Percentiles rank a stretch among this genome's conserved stretches.
These are phyloP conservation scores for Lactifluus piperatus DNA, from an alignment of 768 basidiomycete genomes.

Conservation along the genomic window DNA sequence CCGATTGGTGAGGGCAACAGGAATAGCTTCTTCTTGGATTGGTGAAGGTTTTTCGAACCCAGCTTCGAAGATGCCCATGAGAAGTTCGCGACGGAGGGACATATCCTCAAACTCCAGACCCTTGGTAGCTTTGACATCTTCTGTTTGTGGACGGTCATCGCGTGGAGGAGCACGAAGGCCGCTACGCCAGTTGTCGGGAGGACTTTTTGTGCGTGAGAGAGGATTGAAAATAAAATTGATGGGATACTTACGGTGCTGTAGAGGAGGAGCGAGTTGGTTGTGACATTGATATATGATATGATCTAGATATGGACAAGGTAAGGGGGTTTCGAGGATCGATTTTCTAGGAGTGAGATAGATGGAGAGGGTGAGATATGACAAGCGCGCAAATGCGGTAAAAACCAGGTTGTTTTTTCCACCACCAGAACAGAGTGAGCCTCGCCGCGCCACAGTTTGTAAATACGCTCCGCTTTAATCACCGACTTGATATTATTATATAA, in stretches of 20 bases:
- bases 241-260: slow-evolving; percentile 18
- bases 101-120: slow-evolving; percentile 96
- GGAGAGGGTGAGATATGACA: not conserved
- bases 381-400: too few species aligned
- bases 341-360: not conserved
- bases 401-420: too few species aligned
- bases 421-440: not conserved
- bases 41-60: slow-evolving; percentile 95
- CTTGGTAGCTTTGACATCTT: slow-evolving; percentile 91
- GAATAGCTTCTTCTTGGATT: slow-evolving; percentile 99
- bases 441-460: not conserved
- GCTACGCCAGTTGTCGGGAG: slow-evolving; percentile 51
- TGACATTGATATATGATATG: slow-evolving; percentile 17
- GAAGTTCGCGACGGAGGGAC: slow-evolving; percentile 83
- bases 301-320: not conserved
- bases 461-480: slow-evolving; percentile 23
- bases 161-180: slow-evolving; percentile 80
- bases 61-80: slow-evolving; percentile 99
- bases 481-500: too few species aligned
- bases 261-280: slow-evolving; percentile 21
- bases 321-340: not conserved
- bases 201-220: not conserved
- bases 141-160: slow-evolving; percentile 91
- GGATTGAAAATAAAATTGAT: too few species aligned
- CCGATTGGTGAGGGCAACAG: slow-evolving; percentile 85